Percentiles rank a stretch among this genome's conserved stretches.
Evolutionary conservation across 31 red algal genomes (phyloP).

Genomic region (Bonnemaisonia californica): DNA sequence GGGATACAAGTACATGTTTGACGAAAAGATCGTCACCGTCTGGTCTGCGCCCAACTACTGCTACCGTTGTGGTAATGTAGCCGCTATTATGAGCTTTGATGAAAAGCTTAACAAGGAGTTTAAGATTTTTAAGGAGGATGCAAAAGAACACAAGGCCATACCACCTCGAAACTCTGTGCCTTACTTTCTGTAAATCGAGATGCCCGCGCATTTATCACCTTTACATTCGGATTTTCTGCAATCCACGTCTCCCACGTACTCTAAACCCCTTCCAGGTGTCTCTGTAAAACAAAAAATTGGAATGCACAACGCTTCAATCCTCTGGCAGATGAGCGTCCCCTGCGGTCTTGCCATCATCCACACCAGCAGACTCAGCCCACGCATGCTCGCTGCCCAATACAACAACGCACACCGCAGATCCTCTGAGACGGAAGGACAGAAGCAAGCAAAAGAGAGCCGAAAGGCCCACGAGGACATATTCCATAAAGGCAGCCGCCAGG

Average conservation of each 20-base stretch:
- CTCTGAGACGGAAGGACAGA: constrained; percentile 6
- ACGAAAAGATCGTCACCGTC: constrained; percentile 83
- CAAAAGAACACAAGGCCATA: constrained; percentile 70
- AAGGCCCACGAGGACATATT: constrained; percentile 5
- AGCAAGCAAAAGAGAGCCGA: neutral
- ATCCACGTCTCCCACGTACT: neutral
- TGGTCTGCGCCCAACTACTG: constrained; percentile 96
- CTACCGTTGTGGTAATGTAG: constrained; percentile 94
- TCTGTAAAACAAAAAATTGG: neutral
- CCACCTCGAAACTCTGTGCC: constrained; percentile 65
- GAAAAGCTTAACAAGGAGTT: constrained; percentile 83
- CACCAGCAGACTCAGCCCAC: too few relatives aligned
- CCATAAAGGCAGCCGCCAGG: neutral
- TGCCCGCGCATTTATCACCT: neutral
- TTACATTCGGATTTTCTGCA: neutral
- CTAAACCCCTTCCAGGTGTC: neutral
- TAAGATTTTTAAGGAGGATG: constrained; percentile 86
- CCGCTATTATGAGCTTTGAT: constrained; percentile 87
- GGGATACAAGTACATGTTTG: constrained; percentile 93
- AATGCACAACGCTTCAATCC: too few relatives aligned
- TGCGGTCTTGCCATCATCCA: too few relatives aligned
- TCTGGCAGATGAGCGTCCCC: too few relatives aligned
- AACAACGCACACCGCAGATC: neutral
- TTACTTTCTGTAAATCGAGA: constrained; percentile 74
- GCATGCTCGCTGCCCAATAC: too few relatives aligned